Percentiles rank a stretch among this genome's conserved stretches.
phyloP scores from a whole-genome alignment of 1,284 basidiomycete species.

The Pisolithus thermaeus region DNA sequence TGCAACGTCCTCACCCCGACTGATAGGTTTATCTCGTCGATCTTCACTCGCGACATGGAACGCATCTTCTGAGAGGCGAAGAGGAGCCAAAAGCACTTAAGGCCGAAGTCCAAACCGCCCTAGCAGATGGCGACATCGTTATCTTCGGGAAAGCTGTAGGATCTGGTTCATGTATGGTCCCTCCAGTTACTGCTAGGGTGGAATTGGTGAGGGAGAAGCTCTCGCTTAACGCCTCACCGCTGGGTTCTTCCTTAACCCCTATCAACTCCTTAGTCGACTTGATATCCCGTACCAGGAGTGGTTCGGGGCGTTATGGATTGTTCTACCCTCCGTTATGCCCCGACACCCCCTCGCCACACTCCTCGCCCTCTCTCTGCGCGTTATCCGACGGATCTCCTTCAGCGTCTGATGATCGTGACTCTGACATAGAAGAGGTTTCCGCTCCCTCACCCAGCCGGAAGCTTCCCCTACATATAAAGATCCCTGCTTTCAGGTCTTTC shows the following conservation, averaged over 20 bases:
- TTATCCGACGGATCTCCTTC: slow-evolving; percentile 22
- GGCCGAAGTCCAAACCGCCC: slow-evolving; percentile 33
- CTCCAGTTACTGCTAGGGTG: slow-evolving; percentile 53
- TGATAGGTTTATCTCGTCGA: slow-evolving; percentile 28
- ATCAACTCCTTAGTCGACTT: slow-evolving; percentile 11
- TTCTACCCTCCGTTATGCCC: slow-evolving; percentile 34
- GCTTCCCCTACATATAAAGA: slow-evolving; percentile 16
- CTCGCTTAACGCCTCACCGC: slow-evolving; percentile 4
- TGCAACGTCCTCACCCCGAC: slow-evolving; percentile 3
- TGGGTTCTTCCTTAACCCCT: not conserved
- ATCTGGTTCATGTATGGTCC: slow-evolving; percentile 48
- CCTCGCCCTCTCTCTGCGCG: slow-evolving; percentile 35
- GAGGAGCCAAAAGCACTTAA: slow-evolving; percentile 21
- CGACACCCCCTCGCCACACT: slow-evolving; percentile 30
- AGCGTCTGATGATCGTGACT: slow-evolving; percentile 37
- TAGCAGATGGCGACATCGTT: slow-evolving; percentile 58
- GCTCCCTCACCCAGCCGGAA: slow-evolving; percentile 14
- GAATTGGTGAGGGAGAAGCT: slow-evolving; percentile 41
- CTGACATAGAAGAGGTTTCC: slow-evolving; percentile 50
- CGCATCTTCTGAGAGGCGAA: slow-evolving; percentile 19
- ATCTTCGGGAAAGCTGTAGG: slow-evolving; percentile 72
- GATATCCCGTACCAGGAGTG: slow-evolving; percentile 13
- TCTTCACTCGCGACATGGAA: slow-evolving; percentile 30
- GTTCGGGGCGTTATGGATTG: slow-evolving; percentile 50
- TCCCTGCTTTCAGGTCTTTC: slow-evolving; percentile 28